These are phyloP conservation scores for Phlegmacium glaucopus DNA, from an alignment of 768 basidiomycete genomes.

Conservation along the genomic window DNA sequence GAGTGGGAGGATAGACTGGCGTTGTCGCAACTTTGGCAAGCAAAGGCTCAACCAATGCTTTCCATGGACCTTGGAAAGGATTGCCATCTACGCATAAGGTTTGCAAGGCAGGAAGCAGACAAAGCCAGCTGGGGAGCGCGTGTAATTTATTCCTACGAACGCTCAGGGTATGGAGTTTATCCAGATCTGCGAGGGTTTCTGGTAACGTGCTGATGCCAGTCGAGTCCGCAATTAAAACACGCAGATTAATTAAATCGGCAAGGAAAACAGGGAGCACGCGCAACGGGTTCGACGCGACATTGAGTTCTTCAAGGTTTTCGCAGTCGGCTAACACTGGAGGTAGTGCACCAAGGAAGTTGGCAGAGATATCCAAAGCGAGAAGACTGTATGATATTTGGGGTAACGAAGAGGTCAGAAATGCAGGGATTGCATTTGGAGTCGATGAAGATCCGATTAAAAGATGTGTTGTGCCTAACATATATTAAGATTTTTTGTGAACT, in stretches of 20 bases:
- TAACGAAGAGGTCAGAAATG: conserved; percentile 66
- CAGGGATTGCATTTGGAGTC: conserved; percentile 74
- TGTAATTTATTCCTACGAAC: conserved; percentile 85
- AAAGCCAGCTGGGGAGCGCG: conserved; percentile 92
- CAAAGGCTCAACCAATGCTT: conserved; percentile 82
- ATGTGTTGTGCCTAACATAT: conserved; percentile 80
- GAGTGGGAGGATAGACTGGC: conserved; percentile 64
- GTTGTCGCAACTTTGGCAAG: conserved; percentile 59
- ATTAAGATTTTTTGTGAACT: conserved; percentile 1
- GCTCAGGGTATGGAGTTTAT: conserved; percentile 85
- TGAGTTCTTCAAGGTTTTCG: conserved; percentile 84
- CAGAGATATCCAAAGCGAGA: conserved; percentile 90
- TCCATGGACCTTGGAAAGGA: conserved; percentile 94
- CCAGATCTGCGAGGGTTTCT: conserved; percentile 65
- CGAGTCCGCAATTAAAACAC: conserved; percentile 89
- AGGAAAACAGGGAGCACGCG: conserved; percentile 91
- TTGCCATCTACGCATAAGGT: conserved; percentile 92
- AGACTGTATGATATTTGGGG: conserved; percentile 75
- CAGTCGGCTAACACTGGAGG: conserved; percentile 84
- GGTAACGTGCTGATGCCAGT: conserved; percentile 82
- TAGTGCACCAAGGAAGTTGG: conserved; percentile 79
- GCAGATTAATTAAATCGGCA: conserved; percentile 68
- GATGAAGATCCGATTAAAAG: conserved; percentile 80
- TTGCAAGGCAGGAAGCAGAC: conserved; percentile 80
- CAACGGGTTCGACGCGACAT: conserved; percentile 88